A percentile compares a stretch with the other conserved stretches of the same genome.
These are phyloP conservation scores for Botrytis sinoallii DNA, from an alignment of 2,329 filamentous ascomycete species.

Conservation along the genomic window DNA sequence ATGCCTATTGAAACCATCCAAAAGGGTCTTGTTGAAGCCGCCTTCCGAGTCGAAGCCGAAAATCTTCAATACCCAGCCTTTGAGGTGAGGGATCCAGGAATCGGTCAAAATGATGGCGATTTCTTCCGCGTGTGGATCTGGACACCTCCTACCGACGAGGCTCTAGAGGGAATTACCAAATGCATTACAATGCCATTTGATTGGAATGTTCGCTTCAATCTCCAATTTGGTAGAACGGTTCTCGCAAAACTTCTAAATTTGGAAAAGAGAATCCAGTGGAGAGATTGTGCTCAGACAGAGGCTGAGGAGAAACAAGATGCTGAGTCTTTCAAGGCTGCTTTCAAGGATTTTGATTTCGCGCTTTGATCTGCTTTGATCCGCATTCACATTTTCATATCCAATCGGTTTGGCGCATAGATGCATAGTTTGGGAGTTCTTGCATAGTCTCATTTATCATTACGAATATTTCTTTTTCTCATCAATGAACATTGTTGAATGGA, in stretches of 20 bases:
- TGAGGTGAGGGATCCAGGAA: constrained; percentile 46
- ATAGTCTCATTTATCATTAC: background rate
- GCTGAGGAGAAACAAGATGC: constrained; percentile 79
- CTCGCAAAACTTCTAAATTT: constrained; percentile 82
- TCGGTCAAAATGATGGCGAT: constrained; percentile 56
- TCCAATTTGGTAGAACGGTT: constrained; percentile 86
- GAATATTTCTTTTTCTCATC: background rate
- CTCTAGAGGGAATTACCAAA: constrained; percentile 49
- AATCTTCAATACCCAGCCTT: constrained; percentile 60
- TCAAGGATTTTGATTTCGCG: constrained; percentile 79
- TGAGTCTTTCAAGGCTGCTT: constrained; percentile 74
- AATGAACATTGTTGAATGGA: too few relatives aligned
- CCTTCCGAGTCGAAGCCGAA: constrained; percentile 84
- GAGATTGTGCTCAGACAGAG: constrained; percentile 73
- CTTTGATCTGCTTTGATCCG: constrained; percentile 25
- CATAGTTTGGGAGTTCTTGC: background rate
- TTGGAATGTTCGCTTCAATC: constrained; percentile 72
- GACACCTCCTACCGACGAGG: constrained; percentile 50
- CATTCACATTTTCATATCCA: background rate
- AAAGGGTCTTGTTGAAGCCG: constrained; percentile 77
- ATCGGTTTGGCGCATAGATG: background rate
- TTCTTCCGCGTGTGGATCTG: constrained; percentile 85
- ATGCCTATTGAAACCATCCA: constrained; percentile 64
- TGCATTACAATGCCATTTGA: constrained; percentile 73
- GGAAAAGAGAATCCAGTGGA: constrained; percentile 79